Evolutionary conservation across 208 protist species (phyloP).

Genomic region (Trypanosoma melophagium): DNA sequence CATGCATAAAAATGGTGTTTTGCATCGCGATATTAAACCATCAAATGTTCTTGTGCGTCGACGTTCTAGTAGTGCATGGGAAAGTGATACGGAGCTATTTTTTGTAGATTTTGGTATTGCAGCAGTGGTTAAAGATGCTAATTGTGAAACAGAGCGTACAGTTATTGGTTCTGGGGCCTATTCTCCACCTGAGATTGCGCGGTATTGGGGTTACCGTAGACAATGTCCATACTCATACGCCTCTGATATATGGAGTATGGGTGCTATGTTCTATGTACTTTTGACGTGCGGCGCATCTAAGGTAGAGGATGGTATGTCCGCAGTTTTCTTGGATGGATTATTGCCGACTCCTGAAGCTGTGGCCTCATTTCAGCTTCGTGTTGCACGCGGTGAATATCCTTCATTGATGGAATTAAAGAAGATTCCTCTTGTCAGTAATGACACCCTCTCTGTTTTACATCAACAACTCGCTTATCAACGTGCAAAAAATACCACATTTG

Average conservation of each 20-base stretch:
- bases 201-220: conserved; percentile 28
- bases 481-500: background rate
- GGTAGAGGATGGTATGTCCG: conserved; percentile 24
- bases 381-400: conserved; percentile 22
- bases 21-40: conserved; percentile 49
- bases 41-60: conserved; percentile 35
- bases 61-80: conserved; percentile 6
- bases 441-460: background rate
- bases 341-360: background rate
- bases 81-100: conserved; percentile 22
- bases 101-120: conserved; percentile 35
- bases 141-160: conserved; percentile 19
- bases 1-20: conserved; percentile 32
- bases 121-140: conserved; percentile 3
- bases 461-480: conserved; percentile 3
- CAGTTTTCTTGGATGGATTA: conserved; percentile 8
- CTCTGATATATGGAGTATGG: conserved; percentile 36
- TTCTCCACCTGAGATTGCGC: conserved; percentile 33
- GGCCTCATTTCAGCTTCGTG: conserved; percentile 4
- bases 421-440: conserved; percentile 15
- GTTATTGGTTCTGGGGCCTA: conserved; percentile 29
- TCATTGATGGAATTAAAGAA: conserved; percentile 3
- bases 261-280: conserved; percentile 36
- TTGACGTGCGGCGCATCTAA: conserved; percentile 20
- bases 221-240: conserved; percentile 26